Percentiles rank a stretch among this genome's conserved stretches.
These are phyloP conservation scores for Kluyveromyces starmeri DNA, from an alignment of 805 yeast genomes.

Conservation along the genomic window DNA sequence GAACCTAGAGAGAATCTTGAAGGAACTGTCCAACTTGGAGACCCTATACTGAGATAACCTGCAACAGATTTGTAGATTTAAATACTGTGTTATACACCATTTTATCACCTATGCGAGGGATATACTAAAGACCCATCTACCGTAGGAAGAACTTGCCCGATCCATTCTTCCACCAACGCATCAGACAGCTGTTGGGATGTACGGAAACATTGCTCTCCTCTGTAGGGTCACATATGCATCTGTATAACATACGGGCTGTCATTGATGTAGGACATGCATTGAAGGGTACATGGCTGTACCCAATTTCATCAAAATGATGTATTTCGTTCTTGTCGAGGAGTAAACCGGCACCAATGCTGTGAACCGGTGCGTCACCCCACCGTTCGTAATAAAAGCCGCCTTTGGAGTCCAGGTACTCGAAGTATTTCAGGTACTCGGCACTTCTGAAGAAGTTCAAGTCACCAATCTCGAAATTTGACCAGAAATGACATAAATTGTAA, in stretches of 20 bases:
- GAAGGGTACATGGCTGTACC: slow-evolving; percentile 70
- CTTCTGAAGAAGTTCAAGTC: slow-evolving; percentile 61
- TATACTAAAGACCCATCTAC: background rate
- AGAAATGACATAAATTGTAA: slow-evolving; percentile 76
- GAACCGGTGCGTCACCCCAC: slow-evolving; percentile 96
- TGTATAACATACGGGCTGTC: slow-evolving; percentile 41
- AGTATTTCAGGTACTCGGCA: slow-evolving; percentile 51
- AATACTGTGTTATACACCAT: too few species aligned
- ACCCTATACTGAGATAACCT: slow-evolving; percentile 30
- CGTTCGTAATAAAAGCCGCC: slow-evolving; percentile 82
- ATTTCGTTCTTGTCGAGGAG: slow-evolving; percentile 51
- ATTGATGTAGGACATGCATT: slow-evolving; percentile 48
- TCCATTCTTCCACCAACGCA: slow-evolving; percentile 71
- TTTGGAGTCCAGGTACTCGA: slow-evolving; percentile 51
- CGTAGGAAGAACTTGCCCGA: slow-evolving; percentile 32
- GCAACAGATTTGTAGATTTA: too few species aligned
- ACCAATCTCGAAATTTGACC: slow-evolving; percentile 83
- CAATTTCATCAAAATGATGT: slow-evolving; percentile 74
- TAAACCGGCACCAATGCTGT: slow-evolving; percentile 58
- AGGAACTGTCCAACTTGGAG: slow-evolving; percentile 69
- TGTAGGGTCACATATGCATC: slow-evolving; percentile 52
- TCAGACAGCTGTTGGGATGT: slow-evolving; percentile 49
- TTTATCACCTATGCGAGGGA: too few species aligned
- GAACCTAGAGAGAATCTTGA: slow-evolving; percentile 78
- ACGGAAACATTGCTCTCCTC: slow-evolving; percentile 37